Evolutionary conservation across 1,284 basidiomycete genomes (phyloP), one percentile per base, ranked within the genome.

Genomic region (Ustanciosporium gigantosporum): DNA sequence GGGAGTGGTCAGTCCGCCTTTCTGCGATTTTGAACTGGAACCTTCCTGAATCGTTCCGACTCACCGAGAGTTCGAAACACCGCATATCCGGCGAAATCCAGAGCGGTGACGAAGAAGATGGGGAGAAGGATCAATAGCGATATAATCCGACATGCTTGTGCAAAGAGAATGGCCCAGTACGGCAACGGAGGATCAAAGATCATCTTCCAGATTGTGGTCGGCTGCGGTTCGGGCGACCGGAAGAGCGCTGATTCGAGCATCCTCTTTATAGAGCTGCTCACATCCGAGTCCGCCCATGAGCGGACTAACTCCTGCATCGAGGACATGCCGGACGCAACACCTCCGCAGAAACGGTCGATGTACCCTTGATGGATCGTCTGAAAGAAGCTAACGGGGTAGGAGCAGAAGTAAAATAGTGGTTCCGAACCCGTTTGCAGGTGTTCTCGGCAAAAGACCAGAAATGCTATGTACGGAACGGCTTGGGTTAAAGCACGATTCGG

Each of bases 31-130:
- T n/a, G n/a, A n/a, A n/a, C n/a, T n/a, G n/a, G n/a, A n/a, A n/a
- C n/a, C n/a, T n/a, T n/a, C n/a, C 27, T 29, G 27, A 29, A n/a
- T n/a, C 27, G 9, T 9, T 11, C n/a, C n/a, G 39, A 68, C 68
- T 36, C 45, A 70, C 70, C 70, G 13, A 73, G 58, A 21, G 69
- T 71, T 25, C 70, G 50, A 35, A 73, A 67, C 7, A 73, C 67
- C 7, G 69, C 69, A 31, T 73, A 73, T 4, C 69, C 68, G 25
- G 70, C 70, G 49, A 73, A 71, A 43, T 73, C 70, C 15, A 67
- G 29, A 1, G 65, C 19, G 11, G 46, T 52, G n/a, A 71, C 46
- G 29, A 70, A 4, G 6, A 70, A 36, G 48, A 71, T 57, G 11
- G 69, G 69, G 2, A 68, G 55, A 5, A 71, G 31, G 36, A 71